Evolutionary conservation across 805 yeast species (phyloP).

Genomic region (Blastobotrys parvus): DNA sequence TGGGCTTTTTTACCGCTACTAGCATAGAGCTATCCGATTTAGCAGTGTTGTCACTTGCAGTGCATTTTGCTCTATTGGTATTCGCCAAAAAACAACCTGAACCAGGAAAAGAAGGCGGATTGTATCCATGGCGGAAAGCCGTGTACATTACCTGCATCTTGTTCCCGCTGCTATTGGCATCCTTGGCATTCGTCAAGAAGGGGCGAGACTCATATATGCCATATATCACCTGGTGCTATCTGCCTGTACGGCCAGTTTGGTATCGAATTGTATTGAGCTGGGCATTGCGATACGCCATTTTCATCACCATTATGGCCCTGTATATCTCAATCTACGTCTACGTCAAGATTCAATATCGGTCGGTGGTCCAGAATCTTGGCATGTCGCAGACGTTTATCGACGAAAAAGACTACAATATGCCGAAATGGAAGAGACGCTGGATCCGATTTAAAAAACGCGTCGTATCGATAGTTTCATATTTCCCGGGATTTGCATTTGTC

Average conservation of each 20-base stretch:
- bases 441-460: not conserved
- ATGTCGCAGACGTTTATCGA: constrained; percentile 21
- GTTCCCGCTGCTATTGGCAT: constrained; percentile 60
- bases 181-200: constrained; percentile 55
- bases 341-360: constrained; percentile 36
- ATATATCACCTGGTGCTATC: constrained; percentile 63
- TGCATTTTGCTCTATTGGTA: constrained; percentile 70
- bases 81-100: constrained; percentile 48
- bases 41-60: constrained; percentile 72
- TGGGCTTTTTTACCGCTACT: constrained; percentile 76
- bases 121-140: constrained; percentile 47
- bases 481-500: constrained; percentile 18
- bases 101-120: constrained; percentile 61
- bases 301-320: constrained; percentile 51
- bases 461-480: constrained; percentile 7
- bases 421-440: constrained; percentile 2
- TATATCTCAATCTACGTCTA: constrained; percentile 67
- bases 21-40: constrained; percentile 82
- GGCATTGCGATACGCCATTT: constrained; percentile 69
- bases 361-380: constrained; percentile 20
- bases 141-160: constrained; percentile 53
- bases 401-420: constrained; percentile 1
- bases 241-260: constrained; percentile 69
- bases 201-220: constrained; percentile 47
- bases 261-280: constrained; percentile 65